Percentiles rank a stretch among this genome's conserved stretches.
These are phyloP conservation scores for Dichotomocladium elegans DNA, from an alignment of 371 early-diverging fungal genomes.

Conservation along the genomic window DNA sequence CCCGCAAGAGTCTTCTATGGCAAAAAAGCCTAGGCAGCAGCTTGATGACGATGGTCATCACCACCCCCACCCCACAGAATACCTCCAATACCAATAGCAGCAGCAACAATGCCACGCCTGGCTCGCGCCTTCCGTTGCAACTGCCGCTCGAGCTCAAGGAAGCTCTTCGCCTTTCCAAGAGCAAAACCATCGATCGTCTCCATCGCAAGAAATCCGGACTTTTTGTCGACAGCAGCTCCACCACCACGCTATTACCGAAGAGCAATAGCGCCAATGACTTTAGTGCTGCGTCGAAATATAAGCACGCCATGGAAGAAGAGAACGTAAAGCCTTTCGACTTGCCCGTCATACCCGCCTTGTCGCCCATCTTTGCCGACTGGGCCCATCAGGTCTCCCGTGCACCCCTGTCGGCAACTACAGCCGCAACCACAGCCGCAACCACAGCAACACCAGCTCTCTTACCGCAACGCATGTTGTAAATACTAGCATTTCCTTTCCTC, in stretches of 20 bases:
- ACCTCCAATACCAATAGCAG: neutral
- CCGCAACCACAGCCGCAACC: too few relatives aligned
- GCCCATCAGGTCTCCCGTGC: too few relatives aligned
- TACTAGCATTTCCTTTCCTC: too few relatives aligned
- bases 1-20: constrained; percentile 5
- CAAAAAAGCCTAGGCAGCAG: neutral
- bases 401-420: too few relatives aligned
- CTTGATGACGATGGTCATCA: neutral
- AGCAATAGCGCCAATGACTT: constrained; percentile 1
- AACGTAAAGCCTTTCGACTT: neutral
- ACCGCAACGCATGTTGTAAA: constrained; percentile 3
- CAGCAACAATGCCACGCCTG: neutral
- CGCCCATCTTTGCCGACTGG: constrained; percentile 11
- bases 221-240: neutral
- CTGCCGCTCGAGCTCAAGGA: constrained; percentile 9
- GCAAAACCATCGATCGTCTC: constrained; percentile 8
- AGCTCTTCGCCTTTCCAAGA: constrained; percentile 2
- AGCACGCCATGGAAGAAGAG: neutral
- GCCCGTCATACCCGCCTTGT: constrained; percentile 11
- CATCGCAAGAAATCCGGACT: constrained; percentile 2
- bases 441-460: neutral
- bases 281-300: neutral
- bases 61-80: neutral
- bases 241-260: neutral
- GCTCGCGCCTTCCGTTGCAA: neutral